Evolutionary conservation across 2,329 filamentous ascomycete species (phyloP), one percentile per base, ranked within the genome.

Genomic region (Xylaria multiplex): DNA sequence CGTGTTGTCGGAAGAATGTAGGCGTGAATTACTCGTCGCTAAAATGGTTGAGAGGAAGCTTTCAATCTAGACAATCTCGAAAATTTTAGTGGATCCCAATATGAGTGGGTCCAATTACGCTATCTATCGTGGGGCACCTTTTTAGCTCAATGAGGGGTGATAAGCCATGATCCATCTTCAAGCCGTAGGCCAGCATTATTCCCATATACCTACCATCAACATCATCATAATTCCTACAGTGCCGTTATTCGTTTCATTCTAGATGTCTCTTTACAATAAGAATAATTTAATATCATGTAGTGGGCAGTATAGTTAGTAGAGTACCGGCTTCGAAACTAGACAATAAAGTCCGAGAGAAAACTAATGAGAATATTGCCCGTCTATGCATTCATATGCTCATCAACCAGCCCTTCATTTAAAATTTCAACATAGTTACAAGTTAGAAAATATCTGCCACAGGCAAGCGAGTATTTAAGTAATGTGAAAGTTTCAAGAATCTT

Each of bases 41-140:
- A 11, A 49, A 42, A 11, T 22, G 35, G 46, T 46, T 27, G 40
- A 40, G 27, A 55, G 11, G 16, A 52, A 35, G 32, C 9, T 27
- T 61, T 40, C 24, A 8, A 16, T 30, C 13, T 59, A n/a, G 54
- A 48, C 55, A 24, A 54, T 59, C 65, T 69, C 50, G 59, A 71
- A 69, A 69, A 66, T 66, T 71, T 71, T 67, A 68, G 67, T 71
- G 67, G 69, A 42, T 61, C 67, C 13, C 32, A 30, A 8, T 8
- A 6, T 24, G 55, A 22, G 64, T 62, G 54, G 59, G 43, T 55
- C 27, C 22, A 43, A 16, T 14, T 8, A 35, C 32, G 7, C 9
- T 35, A 50, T 16, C 32, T 16, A 19, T 55, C 9, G 52, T 24
- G 52, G 52, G 52, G 52, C 35, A 55, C 35, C 16, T 27, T 14